Evolutionary conservation across 2,329 filamentous ascomycete genomes (phyloP).

Genomic region (Penicillium fuscoglaucum): DNA sequence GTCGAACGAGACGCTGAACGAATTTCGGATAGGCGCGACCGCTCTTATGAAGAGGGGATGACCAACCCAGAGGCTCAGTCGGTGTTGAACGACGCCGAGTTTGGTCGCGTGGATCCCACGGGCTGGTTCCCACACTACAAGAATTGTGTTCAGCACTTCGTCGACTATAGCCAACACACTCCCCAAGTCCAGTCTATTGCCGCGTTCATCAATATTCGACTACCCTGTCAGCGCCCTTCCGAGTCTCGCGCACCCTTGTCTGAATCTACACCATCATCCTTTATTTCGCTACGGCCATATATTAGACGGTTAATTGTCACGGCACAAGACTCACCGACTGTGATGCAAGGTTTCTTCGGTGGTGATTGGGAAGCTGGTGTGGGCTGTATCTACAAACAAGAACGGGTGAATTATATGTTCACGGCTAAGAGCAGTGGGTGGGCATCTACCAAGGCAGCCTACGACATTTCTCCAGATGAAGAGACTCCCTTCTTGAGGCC

Average conservation of each 20-base stretch:
- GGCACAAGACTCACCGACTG: constrained; percentile 78
- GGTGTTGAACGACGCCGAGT: constrained; percentile 27
- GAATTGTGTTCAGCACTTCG: constrained; percentile 81
- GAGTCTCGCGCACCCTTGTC: constrained; percentile 41
- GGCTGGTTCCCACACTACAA: constrained; percentile 90
- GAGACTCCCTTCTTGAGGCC: constrained; percentile 82
- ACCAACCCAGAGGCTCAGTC: constrained; percentile 16
- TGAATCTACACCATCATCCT: constrained; percentile 28
- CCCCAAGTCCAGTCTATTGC: constrained; percentile 79
- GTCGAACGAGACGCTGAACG: constrained; percentile 33
- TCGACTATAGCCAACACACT: constrained; percentile 82
- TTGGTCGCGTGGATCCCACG: constrained; percentile 62
- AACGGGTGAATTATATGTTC: constrained; percentile 91
- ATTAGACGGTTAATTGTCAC: constrained; percentile 91
- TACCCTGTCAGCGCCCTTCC: constrained; percentile 72
- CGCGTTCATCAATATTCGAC: constrained; percentile 85
- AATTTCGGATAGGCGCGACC: constrained; percentile 26
- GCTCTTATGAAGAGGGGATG: constrained; percentile 14
- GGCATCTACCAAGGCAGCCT: constrained; percentile 83
- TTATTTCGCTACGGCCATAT: constrained; percentile 76
- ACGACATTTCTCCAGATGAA: constrained; percentile 83
- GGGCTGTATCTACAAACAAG: constrained; percentile 78
- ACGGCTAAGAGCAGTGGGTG: constrained; percentile 89
- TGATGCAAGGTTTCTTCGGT: constrained; percentile 90
- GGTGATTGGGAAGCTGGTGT: constrained; percentile 80